phyloP scores from a whole-genome alignment of 345 rosid species.

The Salix brachista region DNA sequence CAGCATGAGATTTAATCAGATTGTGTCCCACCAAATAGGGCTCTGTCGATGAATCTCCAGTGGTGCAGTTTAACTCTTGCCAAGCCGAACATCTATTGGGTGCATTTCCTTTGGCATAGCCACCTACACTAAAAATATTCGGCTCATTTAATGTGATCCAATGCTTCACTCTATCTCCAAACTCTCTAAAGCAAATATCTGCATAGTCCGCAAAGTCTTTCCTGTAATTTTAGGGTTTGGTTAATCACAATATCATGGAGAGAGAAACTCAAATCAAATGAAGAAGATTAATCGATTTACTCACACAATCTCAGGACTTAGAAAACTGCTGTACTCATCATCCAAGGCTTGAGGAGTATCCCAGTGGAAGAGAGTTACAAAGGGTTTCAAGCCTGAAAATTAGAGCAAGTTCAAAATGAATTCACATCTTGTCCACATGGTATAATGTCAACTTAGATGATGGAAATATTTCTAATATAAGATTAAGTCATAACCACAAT shows the following conservation, averaged over 20 bases:
- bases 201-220: slow-evolving; percentile 38
- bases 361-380: slow-evolving; percentile 7
- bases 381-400: slow-evolving; percentile 7
- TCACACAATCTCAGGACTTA: slow-evolving; percentile 12
- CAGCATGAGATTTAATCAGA: slow-evolving; percentile 29
- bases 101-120: slow-evolving; percentile 22
- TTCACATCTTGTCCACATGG: neutral
- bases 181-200: slow-evolving; percentile 42
- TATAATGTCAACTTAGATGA: neutral
- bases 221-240: slow-evolving; percentile 12
- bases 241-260: too few species aligned
- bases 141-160: slow-evolving; percentile 41
- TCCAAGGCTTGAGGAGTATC: slow-evolving; percentile 15
- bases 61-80: slow-evolving; percentile 1
- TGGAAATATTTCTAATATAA: neutral
- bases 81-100: slow-evolving; percentile 27
- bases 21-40: slow-evolving; percentile 31
- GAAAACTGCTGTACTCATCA: slow-evolving; percentile 13
- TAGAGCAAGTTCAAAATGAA: neutral
- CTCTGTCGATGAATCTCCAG: slow-evolving; percentile 29
- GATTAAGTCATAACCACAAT: neutral
- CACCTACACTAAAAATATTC: neutral
- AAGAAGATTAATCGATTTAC: neutral
- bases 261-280: neutral
- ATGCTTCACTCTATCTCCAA: slow-evolving; percentile 38